Evolutionary conservation across 768 basidiomycete genomes (phyloP).

Genomic region (Termitomyces titanicus): DNA sequence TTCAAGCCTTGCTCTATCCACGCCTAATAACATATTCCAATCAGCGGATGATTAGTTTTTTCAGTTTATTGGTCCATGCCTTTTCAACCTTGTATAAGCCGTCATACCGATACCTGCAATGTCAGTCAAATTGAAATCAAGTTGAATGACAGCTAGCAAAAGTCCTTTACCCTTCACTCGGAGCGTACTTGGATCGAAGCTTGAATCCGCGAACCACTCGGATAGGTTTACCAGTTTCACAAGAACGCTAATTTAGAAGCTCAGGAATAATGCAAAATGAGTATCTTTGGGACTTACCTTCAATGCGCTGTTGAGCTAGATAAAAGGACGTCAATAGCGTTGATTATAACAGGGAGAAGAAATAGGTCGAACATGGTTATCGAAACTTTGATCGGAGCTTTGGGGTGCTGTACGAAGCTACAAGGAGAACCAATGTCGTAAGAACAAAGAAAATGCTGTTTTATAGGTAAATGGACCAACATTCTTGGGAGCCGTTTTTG

Average conservation of each 20-base stretch:
- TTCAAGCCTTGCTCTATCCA: conserved; percentile 77
- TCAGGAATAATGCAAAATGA: neutral
- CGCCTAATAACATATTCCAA: conserved; percentile 38
- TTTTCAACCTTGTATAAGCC: conserved; percentile 81
- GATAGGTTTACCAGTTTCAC: conserved; percentile 78
- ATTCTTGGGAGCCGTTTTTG: conserved; percentile 79
- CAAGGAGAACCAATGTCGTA: neutral
- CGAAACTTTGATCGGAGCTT: conserved; percentile 79
- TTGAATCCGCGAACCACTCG: conserved; percentile 89
- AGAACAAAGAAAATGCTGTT: neutral
- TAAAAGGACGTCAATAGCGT: neutral
- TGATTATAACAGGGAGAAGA: neutral
- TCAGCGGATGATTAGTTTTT: neutral
- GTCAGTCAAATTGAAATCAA: neutral
- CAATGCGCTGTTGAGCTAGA: conserved; percentile 64
- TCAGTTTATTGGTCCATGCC: conserved; percentile 29
- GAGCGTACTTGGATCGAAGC: conserved; percentile 67
- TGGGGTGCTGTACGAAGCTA: conserved; percentile 89
- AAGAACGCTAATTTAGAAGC: conserved; percentile 48
- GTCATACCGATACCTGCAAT: conserved; percentile 79
- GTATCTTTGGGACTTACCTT: conserved; percentile 34
- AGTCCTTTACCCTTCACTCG: conserved; percentile 61
- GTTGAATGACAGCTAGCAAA: neutral
- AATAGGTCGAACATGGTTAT: conserved; percentile 41
- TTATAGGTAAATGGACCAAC: conserved; percentile 35